A percentile compares a stretch with the other conserved stretches of the same genome.
Conservation (phyloP, 169 alveolate genomes). For the Cyclospora cayetanensis region DNA sequence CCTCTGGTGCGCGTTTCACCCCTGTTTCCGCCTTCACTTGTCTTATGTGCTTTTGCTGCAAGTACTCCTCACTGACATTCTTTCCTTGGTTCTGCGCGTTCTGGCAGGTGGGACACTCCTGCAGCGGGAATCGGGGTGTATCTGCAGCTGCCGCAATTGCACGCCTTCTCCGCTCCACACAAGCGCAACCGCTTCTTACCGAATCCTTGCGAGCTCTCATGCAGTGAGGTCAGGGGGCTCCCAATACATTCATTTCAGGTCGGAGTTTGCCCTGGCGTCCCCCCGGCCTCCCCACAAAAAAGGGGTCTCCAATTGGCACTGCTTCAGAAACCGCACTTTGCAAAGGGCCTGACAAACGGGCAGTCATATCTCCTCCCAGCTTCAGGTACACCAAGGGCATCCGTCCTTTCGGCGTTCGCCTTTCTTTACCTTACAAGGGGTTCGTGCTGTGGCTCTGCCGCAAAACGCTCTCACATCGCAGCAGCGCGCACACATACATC, state of each 20-base stretch:
- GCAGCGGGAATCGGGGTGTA: background rate
- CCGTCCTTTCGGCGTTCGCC: background rate
- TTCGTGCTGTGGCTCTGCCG: background rate
- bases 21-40: background rate
- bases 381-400: too few relatives aligned
- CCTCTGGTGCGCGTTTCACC: slow-evolving; percentile 28
- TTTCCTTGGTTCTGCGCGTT: background rate
- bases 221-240: too few relatives aligned
- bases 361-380: background rate
- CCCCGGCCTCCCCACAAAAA: background rate
- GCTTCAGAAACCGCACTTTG: background rate
- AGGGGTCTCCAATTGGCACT: background rate
- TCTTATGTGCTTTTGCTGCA: background rate
- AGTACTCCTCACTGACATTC: background rate
- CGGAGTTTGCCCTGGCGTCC: background rate
- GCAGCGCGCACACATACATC: background rate
- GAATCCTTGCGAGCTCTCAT: too few relatives aligned
- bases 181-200: background rate
- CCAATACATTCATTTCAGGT: background rate
- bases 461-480: background rate
- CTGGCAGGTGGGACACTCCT: background rate
- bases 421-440: background rate
- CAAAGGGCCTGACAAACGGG: background rate
- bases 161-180: background rate
- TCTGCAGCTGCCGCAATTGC: background rate